These are phyloP conservation scores for Pythium rishiriense DNA, from an alignment of 352 stramenopile genomes.

Conservation along the genomic window DNA sequence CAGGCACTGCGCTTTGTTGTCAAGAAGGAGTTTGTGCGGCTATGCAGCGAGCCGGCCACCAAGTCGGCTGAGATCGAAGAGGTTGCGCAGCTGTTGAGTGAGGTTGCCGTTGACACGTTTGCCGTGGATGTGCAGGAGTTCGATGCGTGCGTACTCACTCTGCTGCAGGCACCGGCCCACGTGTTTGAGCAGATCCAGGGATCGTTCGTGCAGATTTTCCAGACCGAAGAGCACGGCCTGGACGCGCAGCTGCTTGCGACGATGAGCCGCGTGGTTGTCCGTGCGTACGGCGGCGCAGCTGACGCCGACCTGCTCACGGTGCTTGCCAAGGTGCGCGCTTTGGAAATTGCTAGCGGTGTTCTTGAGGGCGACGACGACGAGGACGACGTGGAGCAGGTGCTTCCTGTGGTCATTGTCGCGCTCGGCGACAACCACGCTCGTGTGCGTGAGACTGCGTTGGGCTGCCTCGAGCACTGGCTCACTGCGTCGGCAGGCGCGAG, in stretches of 20 bases:
- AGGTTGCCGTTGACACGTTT: slow-evolving; percentile 40
- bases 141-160: slow-evolving; percentile 55
- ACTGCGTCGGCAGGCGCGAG: background rate
- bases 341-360: slow-evolving; percentile 70
- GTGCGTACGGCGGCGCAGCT: slow-evolving; percentile 18
- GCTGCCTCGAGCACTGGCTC: slow-evolving; percentile 62
- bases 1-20: slow-evolving; percentile 56
- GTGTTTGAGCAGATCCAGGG: slow-evolving; percentile 72
- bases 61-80: slow-evolving; percentile 21
- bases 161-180: slow-evolving; percentile 59
- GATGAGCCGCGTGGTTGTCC: slow-evolving; percentile 53
- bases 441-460: slow-evolving; percentile 62
- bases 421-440: slow-evolving; percentile 45
- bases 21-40: slow-evolving; percentile 66
- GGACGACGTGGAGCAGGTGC: slow-evolving; percentile 41
- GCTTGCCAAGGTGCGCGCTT: slow-evolving; percentile 55
- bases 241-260: slow-evolving; percentile 61
- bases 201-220: slow-evolving; percentile 53
- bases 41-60: slow-evolving; percentile 37
- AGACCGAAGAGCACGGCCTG: slow-evolving; percentile 32
- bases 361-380: slow-evolving; percentile 55
- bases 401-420: slow-evolving; percentile 72
- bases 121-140: slow-evolving; percentile 55
- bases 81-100: slow-evolving; percentile 53
- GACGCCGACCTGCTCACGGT: slow-evolving; percentile 43